Evolutionary conservation across 495 filamentous ascomycete genomes (phyloP), one percentile per base, ranked within the genome.

Genomic region (Rusavskia elegans): DNA sequence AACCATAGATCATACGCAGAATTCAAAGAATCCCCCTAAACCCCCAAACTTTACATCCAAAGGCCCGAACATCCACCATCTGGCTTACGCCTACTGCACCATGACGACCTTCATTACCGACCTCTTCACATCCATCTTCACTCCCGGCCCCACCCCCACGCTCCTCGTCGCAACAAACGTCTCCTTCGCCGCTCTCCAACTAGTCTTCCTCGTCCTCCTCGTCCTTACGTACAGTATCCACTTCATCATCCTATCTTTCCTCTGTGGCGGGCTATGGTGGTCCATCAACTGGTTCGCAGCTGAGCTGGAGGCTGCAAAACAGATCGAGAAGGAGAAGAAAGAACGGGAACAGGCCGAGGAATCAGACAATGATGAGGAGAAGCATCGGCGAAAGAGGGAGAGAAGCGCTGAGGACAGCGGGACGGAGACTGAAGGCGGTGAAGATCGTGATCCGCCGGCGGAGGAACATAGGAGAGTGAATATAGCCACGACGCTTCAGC

Each of bases 211-310:
- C 55, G 59, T 66, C 29, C 82, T 98, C 48, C 77, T 96, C 36
- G 54, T 87, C 50, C 84, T 79, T 32, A 98, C 92, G 5, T 80
- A 82, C 66, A 92, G 84, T 68, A 71, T 90, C 27, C 92, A 98
- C 71, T 97, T 97, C 59, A 57, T 86, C 49, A 72, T 86, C 48
- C 73, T 98, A 6, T 92, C 85, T 7, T 62, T 79, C 45, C 69
- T 98, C 9, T 85, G 79, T 38, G 88, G 68, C 1, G 84, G 85
- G 0, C 74, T 98, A 23, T 98, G 92, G 92, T 84, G 75, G 66
- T 78, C 81, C 20, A 94, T 98, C 67, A 95, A 95, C 68, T 98
- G 92, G 92, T 98, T 98, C 61, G 87, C 88, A 39, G 63, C 65
- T 21, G 92, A 98, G 71, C 71, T 98, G 35, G 73, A 71, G 49